Conservation (phyloP, 179 eudicot genomes). For the Silene vulgaris region DNA sequence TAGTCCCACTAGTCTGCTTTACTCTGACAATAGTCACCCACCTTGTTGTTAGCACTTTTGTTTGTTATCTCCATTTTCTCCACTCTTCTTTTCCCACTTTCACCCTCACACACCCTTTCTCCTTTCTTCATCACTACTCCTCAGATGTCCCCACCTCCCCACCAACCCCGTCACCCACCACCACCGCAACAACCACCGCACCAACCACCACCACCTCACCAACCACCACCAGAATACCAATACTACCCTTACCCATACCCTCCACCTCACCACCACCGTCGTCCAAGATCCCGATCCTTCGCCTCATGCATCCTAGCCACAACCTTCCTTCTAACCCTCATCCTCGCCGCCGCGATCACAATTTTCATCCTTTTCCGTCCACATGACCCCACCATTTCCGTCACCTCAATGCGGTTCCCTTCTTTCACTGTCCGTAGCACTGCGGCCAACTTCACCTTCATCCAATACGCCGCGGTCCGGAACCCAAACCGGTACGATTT, state of each 20-base stretch:
- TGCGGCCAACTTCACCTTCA: constrained; percentile 50
- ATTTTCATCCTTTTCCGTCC: constrained; percentile 77
- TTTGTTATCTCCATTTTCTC: background rate
- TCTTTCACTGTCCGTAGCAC: constrained; percentile 26
- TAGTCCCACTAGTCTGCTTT: background rate
- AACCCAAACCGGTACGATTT: constrained; percentile 73
- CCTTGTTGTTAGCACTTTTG: constrained; percentile 24
- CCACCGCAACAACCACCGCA: constrained; percentile 5
- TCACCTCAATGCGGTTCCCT: constrained; percentile 60
- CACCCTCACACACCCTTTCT: constrained; percentile 6
- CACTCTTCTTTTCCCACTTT: background rate
- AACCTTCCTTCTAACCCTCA: constrained; percentile 47
- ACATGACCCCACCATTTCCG: constrained; percentile 52
- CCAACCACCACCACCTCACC: constrained; percentile 18
- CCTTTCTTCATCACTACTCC: background rate
- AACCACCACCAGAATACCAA: constrained; percentile 14
- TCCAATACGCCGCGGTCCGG: constrained; percentile 59
- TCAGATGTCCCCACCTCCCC: constrained; percentile 19
- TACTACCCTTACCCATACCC: constrained; percentile 20
- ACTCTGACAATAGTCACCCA: background rate
- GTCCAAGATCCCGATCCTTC: constrained; percentile 26
- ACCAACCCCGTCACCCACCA: background rate
- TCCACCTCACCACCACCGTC: background rate
- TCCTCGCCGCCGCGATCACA: constrained; percentile 35
- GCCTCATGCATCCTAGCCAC: constrained; percentile 80